A percentile compares a stretch with the other conserved stretches of the same genome.
These are phyloP conservation scores for Salisapilia sapeloensis DNA, from an alignment of 352 stramenopile species.

Conservation along the genomic window DNA sequence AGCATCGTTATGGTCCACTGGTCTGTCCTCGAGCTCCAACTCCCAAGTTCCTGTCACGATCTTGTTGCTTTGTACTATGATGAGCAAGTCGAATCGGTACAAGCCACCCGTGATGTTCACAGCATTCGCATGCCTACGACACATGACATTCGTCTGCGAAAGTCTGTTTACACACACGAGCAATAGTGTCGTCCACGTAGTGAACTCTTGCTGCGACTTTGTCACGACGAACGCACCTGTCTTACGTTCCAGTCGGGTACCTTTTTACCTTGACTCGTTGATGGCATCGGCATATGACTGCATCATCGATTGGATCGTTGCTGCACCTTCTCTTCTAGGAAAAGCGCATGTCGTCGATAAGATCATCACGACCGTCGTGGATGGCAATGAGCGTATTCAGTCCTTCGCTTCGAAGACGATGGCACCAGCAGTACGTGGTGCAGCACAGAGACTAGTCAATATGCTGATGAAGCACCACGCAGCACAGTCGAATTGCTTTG, in stretches of 20 bases:
- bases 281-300: conserved; percentile 67
- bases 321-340: conserved; percentile 43
- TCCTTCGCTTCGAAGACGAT: conserved; percentile 33
- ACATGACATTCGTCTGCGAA: conserved; percentile 60
- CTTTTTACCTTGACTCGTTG: conserved; percentile 70
- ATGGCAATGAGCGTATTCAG: conserved; percentile 53
- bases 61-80: conserved; percentile 65
- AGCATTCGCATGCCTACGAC: conserved; percentile 68
- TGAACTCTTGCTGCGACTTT: conserved; percentile 77
- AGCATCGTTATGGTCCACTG: conserved; percentile 66
- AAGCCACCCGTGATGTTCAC: conserved; percentile 75
- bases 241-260: conserved; percentile 46
- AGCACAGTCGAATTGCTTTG: conserved; percentile 26
- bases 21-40: conserved; percentile 62
- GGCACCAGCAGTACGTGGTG: conserved; percentile 36
- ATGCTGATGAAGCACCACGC: conserved; percentile 82
- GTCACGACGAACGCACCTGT: conserved; percentile 62
- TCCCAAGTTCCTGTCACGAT: conserved; percentile 78
- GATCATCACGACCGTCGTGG: conserved; percentile 69
- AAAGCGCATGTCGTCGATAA: conserved; percentile 63
- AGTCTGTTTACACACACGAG: conserved; percentile 60
- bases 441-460: conserved; percentile 63
- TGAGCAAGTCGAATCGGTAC: conserved; percentile 68
- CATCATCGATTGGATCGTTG: conserved; percentile 76
- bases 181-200: conserved; percentile 61